Base-by-base conservation (phyloP, 2,329 filamentous ascomycete genomes). In the Fusarium verticillioides region DNA sequence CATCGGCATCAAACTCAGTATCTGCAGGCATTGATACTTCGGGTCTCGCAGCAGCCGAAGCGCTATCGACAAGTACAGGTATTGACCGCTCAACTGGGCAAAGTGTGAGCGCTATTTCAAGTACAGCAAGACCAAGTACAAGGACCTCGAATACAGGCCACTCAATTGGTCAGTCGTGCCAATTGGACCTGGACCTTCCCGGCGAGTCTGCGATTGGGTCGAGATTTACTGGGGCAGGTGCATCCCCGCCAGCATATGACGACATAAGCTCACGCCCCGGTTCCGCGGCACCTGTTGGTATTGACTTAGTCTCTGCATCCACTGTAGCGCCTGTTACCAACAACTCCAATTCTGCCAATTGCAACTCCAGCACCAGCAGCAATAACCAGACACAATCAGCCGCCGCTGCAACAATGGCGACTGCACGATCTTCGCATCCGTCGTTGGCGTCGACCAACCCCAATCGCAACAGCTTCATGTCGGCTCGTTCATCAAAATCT, bases 401-500 rank as follows among this genome's bases (percentile, higher is more conserved):
- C 30, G 54, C 79, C 73, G 71, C 52, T 32, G 59, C 79, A 75
- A 73, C 64, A 50, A 73, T 73, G 71, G 63, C 71, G 44, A 67
- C 78, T 47, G 73, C 75, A 46, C 67, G 73, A 42, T 65, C 74
- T 32, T 72, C 69, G n/a, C 66, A 75, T 54, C 61, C 74, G 36
- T 60, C 73, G 21, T 36, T 70, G 74, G 69, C 68, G 60, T 72
- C 49, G 76, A 80, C 69, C 78, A 78, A 70, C 23, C 37, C 72
- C 43, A 83, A 84, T 67, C 83, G 87, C 63, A 86, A 84, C 78
- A 88, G 86, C 75, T 78, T 89, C 64, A 84, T 88, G 74, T 87
- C 87, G 21, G 83, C 84, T 23, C 85, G 86, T 40, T 85, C 84
- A 8, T 82, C 84, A 56, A 90, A 90, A 78, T 85, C 81, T 63